phyloP scores from a whole-genome alignment of 257 asterid species.

The Nicotiana tabacum region DNA sequence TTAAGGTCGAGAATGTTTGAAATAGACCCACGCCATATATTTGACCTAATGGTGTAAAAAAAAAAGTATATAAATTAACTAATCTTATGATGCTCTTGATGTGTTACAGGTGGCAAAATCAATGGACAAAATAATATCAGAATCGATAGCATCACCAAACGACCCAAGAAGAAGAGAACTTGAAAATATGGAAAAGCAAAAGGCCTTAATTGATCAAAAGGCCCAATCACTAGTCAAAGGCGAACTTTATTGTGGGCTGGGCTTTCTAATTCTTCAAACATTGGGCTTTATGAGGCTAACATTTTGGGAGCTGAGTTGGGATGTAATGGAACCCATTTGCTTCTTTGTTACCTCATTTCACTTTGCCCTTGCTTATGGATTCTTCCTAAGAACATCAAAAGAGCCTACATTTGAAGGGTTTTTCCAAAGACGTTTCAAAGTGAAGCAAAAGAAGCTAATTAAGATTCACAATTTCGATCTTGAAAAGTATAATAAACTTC shows the following conservation, averaged over 20 bases:
- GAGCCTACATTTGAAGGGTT: constrained; percentile 49
- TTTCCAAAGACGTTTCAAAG: constrained; percentile 37
- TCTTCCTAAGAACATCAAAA: constrained; percentile 42
- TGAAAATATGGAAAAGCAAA: constrained; percentile 41
- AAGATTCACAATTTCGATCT: constrained; percentile 27
- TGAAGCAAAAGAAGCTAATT: constrained; percentile 43
- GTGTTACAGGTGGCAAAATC: constrained; percentile 61
- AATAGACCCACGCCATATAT: too few species aligned
- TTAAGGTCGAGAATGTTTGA: too few species aligned
- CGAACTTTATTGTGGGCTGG: constrained; percentile 73
- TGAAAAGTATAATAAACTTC: constrained; percentile 30
- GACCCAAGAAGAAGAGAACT: constrained; percentile 71
- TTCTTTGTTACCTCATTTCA: constrained; percentile 76
- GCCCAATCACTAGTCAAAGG: constrained; percentile 57
- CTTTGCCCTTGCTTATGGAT: constrained; percentile 57
- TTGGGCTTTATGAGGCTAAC: constrained; percentile 91
- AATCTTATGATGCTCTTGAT: background rate
- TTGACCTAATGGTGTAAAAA: too few species aligned
- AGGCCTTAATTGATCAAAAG: constrained; percentile 50
- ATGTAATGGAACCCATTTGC: constrained; percentile 98
- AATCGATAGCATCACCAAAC: constrained; percentile 52
- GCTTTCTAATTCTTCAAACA: constrained; percentile 58
- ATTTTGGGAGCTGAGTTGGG: constrained; percentile 92
- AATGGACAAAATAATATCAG: constrained; percentile 46
- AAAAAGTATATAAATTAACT: background rate